A percentile compares a stretch with the other conserved stretches of the same genome.
Evolutionary conservation across 2,329 filamentous ascomycete species (phyloP).

Genomic region (Colletotrichum tropicale): DNA sequence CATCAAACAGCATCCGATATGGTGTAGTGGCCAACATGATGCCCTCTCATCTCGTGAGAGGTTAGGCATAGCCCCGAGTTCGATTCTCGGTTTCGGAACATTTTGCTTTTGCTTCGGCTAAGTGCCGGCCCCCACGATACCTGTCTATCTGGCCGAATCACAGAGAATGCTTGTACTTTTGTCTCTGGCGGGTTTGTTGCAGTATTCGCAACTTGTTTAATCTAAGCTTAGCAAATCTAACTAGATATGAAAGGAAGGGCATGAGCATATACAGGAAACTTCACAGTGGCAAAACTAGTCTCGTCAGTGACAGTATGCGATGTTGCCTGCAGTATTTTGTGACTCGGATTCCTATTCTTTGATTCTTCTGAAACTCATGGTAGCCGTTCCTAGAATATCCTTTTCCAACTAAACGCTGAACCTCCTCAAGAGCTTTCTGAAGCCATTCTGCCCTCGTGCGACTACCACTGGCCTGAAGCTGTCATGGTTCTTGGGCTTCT

Average conservation of each 20-base stretch:
- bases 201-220: not conserved
- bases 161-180: not conserved
- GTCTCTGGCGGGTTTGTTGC: not conserved
- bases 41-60: not conserved
- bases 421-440: not conserved
- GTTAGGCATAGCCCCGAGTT: not conserved
- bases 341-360: not conserved
- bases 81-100: not conserved
- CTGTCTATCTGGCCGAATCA: not conserved
- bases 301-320: not conserved
- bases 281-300: not conserved
- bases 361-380: not conserved
- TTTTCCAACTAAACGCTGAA: not conserved
- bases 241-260: not conserved
- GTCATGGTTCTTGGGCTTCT: not conserved
- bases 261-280: not conserved
- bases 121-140: not conserved
- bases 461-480: not conserved
- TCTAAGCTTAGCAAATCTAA: not conserved
- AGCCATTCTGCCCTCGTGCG: not conserved
- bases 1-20: not conserved
- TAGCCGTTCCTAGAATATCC: not conserved
- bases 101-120: not conserved
- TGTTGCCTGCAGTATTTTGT: not conserved
- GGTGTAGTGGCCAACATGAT: slow-evolving; percentile 3